These are phyloP conservation scores for Phytophthora pini DNA, from an alignment of 352 stramenopile species.

Conservation along the genomic window DNA sequence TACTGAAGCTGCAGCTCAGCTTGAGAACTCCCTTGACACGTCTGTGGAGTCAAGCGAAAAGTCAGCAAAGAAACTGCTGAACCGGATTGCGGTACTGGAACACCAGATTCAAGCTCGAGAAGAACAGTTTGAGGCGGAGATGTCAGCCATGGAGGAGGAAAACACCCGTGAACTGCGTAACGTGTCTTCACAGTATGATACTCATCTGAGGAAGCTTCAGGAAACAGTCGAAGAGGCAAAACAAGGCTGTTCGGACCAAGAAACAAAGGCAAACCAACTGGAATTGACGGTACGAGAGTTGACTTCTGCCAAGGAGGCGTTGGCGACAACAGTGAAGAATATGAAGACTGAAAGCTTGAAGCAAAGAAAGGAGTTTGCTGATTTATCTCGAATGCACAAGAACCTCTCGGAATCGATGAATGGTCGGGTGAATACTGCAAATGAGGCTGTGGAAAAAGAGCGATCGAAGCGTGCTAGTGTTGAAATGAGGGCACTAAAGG, in stretches of 20 bases:
- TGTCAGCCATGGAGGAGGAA: constrained; percentile 26
- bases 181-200: constrained; percentile 39
- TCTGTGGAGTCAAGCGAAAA: constrained; percentile 40
- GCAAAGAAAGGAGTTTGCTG: constrained; percentile 67
- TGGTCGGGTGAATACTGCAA: constrained; percentile 26
- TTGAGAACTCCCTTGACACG: constrained; percentile 40
- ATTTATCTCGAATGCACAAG: constrained; percentile 74
- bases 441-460: constrained; percentile 46
- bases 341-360: constrained; percentile 46
- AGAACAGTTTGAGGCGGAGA: constrained; percentile 35
- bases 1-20: constrained; percentile 26
- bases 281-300: constrained; percentile 25
- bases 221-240: constrained; percentile 28
- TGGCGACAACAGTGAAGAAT: constrained; percentile 37
- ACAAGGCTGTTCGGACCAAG: constrained; percentile 5
- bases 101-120: constrained; percentile 34
- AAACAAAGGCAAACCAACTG: constrained; percentile 25
- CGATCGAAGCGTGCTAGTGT: constrained; percentile 24
- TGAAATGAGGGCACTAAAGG: constrained; percentile 35
- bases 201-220: constrained; percentile 35
- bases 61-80: constrained; percentile 41
- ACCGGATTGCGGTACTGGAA: constrained; percentile 36
- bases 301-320: constrained; percentile 31
- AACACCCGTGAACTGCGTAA: constrained; percentile 31
- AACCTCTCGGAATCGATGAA: constrained; percentile 61